phyloP scores from a whole-genome alignment of 225 moss, liverwort and hornwort species.

The Climacium dendroides region DNA sequence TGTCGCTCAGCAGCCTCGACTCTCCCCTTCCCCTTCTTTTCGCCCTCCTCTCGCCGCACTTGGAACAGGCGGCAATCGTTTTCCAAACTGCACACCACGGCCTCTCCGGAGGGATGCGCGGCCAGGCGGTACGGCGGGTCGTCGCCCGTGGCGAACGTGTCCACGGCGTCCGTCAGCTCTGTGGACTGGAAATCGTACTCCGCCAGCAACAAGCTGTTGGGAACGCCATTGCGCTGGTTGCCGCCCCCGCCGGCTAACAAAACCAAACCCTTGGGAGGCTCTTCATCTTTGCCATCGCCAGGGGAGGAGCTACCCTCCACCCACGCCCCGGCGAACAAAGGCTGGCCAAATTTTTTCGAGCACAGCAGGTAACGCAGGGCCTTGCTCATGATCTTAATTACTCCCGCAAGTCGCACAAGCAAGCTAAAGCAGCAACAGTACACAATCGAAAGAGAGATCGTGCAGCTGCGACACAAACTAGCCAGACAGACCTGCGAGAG shows the following conservation, averaged over 20 bases:
- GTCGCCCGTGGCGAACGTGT: conserved; percentile 53
- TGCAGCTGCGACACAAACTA: not conserved
- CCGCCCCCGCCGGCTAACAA: conserved; percentile 82
- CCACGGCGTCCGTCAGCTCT: conserved; percentile 45
- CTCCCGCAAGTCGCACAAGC: not conserved
- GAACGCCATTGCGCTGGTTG: conserved; percentile 53
- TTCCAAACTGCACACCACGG: conserved; percentile 63
- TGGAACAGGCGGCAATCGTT: conserved; percentile 56
- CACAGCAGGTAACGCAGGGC: conserved; percentile 54
- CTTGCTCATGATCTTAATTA: conserved; percentile 29
- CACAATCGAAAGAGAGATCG: not conserved
- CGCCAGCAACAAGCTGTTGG: conserved; percentile 56
- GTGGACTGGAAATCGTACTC: conserved; percentile 46
- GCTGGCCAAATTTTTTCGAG: conserved; percentile 75
- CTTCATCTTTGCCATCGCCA: not conserved
- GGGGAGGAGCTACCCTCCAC: not conserved
- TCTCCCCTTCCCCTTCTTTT: not conserved
- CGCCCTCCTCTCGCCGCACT: conserved; percentile 37
- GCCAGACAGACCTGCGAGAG: not conserved
- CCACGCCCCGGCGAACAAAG: conserved; percentile 76
- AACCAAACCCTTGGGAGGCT: not conserved
- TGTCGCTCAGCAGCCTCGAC: conserved; percentile 22
- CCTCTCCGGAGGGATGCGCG: conserved; percentile 37
- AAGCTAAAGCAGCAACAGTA: not conserved
- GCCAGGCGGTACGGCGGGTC: conserved; percentile 69